Evolutionary conservation across 331 rosid species (phyloP), one percentile per base, ranked within the genome.

Genomic region (Malus hybrid): DNA sequence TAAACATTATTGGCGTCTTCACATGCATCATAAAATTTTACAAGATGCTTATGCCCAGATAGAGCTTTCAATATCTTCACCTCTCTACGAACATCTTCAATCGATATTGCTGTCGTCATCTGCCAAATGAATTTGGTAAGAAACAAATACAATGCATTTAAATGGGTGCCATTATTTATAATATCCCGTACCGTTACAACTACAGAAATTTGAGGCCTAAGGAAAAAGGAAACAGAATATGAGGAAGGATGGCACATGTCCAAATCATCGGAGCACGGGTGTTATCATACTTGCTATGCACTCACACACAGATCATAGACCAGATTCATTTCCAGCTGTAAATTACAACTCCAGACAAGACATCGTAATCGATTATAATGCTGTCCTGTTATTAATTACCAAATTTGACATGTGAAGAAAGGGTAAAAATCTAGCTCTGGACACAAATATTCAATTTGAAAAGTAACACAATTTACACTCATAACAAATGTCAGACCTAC

Each of bases 41-140:
- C 73, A 64, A 93, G 93, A 87, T 93, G 87, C 87, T 80, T 85
- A 85, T 93, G 97, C 76, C 97, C 98, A 36, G 97, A 91, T 83
- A 93, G 81, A 78, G 90, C 85, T 83, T 87, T 93, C 86, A 93
- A 82, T 67, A 93, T 85, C 88, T 93, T 93, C 91, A 91, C 98
- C 85, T 93, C 98, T 82, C 98, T 89, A 61, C 98, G 93, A 79
- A 91, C 98, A 93, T 93, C 98, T 85, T 93, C 97, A 65, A 91
- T 93, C 31, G 97, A 86, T 60, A 91, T 89, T 57, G 97, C 93
- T 5, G 96, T 91, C 27, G 97, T 91, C 98, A 93, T 93, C 97
- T 93, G 93, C 78, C 73, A 78, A 76, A 88, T 31, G 61, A 83
- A 83, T 79, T 79, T 65, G 79, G 71, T 83, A 52, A 52, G 69